A percentile compares a stretch with the other conserved stretches of the same genome.
These are phyloP conservation scores for Leucocoprinus leucothites DNA, from an alignment of 768 basidiomycete genomes.

Conservation along the genomic window DNA sequence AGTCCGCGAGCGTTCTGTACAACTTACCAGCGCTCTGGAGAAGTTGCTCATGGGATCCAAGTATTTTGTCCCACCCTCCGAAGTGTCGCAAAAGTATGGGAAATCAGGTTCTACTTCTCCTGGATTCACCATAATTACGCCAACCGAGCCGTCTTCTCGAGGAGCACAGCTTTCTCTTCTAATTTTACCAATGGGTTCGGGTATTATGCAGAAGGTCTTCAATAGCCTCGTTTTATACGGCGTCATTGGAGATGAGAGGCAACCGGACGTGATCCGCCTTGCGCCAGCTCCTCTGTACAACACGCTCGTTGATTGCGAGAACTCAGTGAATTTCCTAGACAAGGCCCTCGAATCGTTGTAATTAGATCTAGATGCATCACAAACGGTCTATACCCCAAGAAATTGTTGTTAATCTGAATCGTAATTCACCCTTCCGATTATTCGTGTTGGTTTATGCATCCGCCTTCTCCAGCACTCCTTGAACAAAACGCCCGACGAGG, in stretches of 20 bases:
- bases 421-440: neutral
- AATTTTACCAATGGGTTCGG: conserved; percentile 61
- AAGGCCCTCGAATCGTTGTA: conserved; percentile 41
- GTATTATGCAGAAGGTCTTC: conserved; percentile 70
- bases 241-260: conserved; percentile 88
- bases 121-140: conserved; percentile 93
- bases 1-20: conserved; percentile 65
- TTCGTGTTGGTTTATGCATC: neutral
- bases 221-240: conserved; percentile 60
- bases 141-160: conserved; percentile 57
- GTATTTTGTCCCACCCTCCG: conserved; percentile 54
- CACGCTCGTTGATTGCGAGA: conserved; percentile 71
- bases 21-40: conserved; percentile 73
- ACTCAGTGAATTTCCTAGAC: conserved; percentile 64
- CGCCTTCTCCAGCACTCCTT: neutral
- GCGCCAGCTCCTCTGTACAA: conserved; percentile 89
- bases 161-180: conserved; percentile 89
- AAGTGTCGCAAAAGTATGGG: conserved; percentile 20
- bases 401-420: too few relatives aligned
- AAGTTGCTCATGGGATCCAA: conserved; percentile 54
- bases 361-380: neutral
- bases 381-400: neutral
- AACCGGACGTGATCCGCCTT: conserved; percentile 89
- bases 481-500: conserved; percentile 42
- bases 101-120: conserved; percentile 19